A percentile compares a stretch with the other conserved stretches of the same genome.
These are phyloP conservation scores for sunflower (Helianthus annuus) DNA, from an alignment of 129 eudicot genomes.

Conservation along the genomic window HanXRQr2.0-SUNRISE NC_035443.2:158684057-158684556, in stretches of 20 bases:
- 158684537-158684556: constrained; percentile 30
- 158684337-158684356: constrained; percentile 40
- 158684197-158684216: too few species aligned
- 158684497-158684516: constrained; percentile 28
- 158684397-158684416: neutral
- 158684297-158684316: constrained; percentile 15
- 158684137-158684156: too few species aligned
- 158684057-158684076: too few species aligned
- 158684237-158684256: too few species aligned
- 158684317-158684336: constrained; percentile 41
- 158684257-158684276: too few species aligned
- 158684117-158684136: too few species aligned
- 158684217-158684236: too few species aligned
- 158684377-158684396: constrained; percentile 24
- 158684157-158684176: too few species aligned
- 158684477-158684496: neutral
- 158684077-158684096: too few species aligned
- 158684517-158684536: constrained; percentile 18
- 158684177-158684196: too few species aligned
- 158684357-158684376: constrained; percentile 23
- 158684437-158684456: constrained; percentile 19
- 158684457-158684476: neutral
- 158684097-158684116: too few species aligned
- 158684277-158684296: neutral
- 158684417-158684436: constrained; percentile 28